Evolutionary conservation across 176 grass and related monocot genomes (phyloP).

Genomic region (Zea luxurians): DNA sequence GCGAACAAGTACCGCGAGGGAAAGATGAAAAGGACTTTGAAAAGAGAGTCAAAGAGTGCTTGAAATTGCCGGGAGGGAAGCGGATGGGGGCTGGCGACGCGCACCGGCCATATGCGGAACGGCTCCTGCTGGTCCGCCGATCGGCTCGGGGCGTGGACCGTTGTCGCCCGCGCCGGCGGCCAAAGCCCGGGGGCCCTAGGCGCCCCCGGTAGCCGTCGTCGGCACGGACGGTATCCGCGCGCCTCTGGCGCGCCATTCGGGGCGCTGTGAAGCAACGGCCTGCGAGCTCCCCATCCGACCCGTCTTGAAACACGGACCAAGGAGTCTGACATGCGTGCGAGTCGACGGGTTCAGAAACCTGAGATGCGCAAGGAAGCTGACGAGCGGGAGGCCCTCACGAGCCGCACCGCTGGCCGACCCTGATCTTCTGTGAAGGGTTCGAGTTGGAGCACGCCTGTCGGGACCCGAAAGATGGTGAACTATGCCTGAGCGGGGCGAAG

Average conservation of each 20-base stretch:
- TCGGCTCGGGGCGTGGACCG: no score
- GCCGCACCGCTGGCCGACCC: slow-evolving; percentile 50
- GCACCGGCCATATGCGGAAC: slow-evolving; percentile 6
- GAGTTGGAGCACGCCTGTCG: slow-evolving; percentile 69
- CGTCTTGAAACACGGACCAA: no score
- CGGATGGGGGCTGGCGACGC: slow-evolving; percentile 60
- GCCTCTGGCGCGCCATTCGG: no score
- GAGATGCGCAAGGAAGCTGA: no score
- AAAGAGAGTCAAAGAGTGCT: slow-evolving; percentile 76
- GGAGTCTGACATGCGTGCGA: no score
- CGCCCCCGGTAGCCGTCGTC: no score
- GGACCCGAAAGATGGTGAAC: slow-evolving; percentile 57
- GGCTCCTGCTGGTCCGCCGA: not conserved
- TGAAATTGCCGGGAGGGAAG: slow-evolving; percentile 68
- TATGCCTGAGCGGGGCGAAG: slow-evolving; percentile 64
- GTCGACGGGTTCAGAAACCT: no score
- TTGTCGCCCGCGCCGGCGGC: no score
- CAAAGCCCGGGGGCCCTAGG: no score
- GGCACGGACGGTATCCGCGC: no score
- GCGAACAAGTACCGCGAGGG: slow-evolving; percentile 44
- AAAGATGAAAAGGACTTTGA: slow-evolving; percentile 73
- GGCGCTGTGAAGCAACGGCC: not conserved
- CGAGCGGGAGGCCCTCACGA: not conserved
- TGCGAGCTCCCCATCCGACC: no score
- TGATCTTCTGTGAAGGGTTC: slow-evolving; percentile 70